phyloP scores from a whole-genome alignment of 306 rosid species.

The Cicer arietinum region DNA sequence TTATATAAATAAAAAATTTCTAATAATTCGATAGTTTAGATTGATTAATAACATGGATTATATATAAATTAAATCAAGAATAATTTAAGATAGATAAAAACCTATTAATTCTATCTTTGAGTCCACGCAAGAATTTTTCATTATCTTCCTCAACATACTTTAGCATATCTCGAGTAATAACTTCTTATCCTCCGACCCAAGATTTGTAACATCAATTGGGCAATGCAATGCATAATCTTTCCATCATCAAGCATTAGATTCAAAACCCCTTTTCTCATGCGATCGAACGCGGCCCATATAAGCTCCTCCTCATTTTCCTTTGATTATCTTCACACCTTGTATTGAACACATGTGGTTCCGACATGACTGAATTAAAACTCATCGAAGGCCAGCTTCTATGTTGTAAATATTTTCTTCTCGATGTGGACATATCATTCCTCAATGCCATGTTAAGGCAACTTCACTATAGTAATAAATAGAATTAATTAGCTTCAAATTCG shows the following conservation, averaged over 20 bases:
- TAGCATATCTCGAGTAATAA: constrained; percentile 60
- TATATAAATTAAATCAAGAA: too few relatives aligned
- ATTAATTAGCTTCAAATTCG: too few relatives aligned
- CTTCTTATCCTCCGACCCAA: constrained; percentile 62
- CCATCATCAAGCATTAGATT: constrained; percentile 63
- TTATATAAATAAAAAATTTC: too few relatives aligned
- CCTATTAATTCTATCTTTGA: constrained; percentile 63
- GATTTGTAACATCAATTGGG: constrained; percentile 66
- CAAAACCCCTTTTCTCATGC: constrained; percentile 69
- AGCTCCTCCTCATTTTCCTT: constrained; percentile 70
- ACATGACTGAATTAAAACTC: too few relatives aligned
- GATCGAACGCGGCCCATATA: constrained; percentile 78
- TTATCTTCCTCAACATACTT: constrained; percentile 74
- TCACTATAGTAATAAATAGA: too few relatives aligned
- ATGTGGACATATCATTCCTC: too few relatives aligned
- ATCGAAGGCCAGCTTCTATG: too few relatives aligned
- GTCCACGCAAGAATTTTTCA: constrained; percentile 52
- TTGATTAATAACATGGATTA: too few relatives aligned
- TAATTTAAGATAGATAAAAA: neutral
- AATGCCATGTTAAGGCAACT: too few relatives aligned
- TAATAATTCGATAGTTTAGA: too few relatives aligned
- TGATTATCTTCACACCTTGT: constrained; percentile 2
- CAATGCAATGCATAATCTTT: constrained; percentile 44
- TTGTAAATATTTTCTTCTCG: too few relatives aligned
- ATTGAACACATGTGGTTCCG: too few relatives aligned